Evolutionary conservation across 805 yeast species (phyloP).

Genomic region (Candida ponderosae): DNA sequence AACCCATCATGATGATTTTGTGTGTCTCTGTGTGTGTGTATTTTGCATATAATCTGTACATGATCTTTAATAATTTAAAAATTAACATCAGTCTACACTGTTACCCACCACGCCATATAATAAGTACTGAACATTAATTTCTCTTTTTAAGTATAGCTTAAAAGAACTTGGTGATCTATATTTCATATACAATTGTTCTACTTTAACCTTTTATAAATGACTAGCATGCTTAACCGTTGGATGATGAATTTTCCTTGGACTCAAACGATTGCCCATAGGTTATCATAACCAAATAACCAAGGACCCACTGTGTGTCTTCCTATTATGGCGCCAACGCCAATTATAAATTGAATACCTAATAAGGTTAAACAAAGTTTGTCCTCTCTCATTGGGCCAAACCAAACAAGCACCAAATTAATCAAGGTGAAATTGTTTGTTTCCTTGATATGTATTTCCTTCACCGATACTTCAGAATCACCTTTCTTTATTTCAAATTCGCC

Average conservation of each 20-base stretch:
- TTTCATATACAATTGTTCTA: not conserved
- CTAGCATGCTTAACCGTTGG: not conserved
- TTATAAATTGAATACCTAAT: slow-evolving; percentile 49
- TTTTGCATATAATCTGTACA: too few species aligned
- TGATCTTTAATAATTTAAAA: too few species aligned
- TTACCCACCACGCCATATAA: too few species aligned
- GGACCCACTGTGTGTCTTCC: slow-evolving; percentile 83
- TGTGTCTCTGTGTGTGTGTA: too few species aligned
- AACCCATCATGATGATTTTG: too few species aligned
- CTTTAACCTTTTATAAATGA: not conserved
- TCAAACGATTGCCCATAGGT: slow-evolving; percentile 36
- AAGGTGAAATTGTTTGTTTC: slow-evolving; percentile 78
- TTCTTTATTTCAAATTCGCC: slow-evolving; percentile 19
- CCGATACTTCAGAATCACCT: slow-evolving; percentile 14
- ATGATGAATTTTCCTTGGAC: not conserved
- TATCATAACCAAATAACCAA: slow-evolving; percentile 83
- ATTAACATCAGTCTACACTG: too few species aligned
- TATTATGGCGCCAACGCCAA: slow-evolving; percentile 61
- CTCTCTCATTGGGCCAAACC: slow-evolving; percentile 89
- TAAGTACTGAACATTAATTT: too few species aligned
- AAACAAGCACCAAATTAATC: slow-evolving; percentile 73
- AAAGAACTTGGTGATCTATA: too few species aligned
- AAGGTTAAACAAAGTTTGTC: slow-evolving; percentile 60
- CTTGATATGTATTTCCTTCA: slow-evolving; percentile 14
- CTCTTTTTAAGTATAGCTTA: too few species aligned